Base-by-base conservation (phyloP, 768 basidiomycete species). In the Rubroboletus pulcherrimus region DNA sequence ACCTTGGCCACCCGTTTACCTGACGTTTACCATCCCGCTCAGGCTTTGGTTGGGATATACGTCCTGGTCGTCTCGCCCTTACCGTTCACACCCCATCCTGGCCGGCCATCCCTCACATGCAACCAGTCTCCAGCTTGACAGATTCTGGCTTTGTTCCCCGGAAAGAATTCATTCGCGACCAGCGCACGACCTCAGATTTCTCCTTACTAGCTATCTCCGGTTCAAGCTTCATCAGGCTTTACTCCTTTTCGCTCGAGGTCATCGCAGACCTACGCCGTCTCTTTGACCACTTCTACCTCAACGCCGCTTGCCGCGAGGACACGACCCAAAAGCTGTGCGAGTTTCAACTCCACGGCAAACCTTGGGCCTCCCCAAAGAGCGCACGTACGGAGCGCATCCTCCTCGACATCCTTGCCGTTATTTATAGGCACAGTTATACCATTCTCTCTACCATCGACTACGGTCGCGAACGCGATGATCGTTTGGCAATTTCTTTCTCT, bases 401-500 rank as follows among this genome's bases (percentile, higher is more conserved):
- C 40, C 71, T 91, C 57, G 82, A 87, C 61, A 80, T 91, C 55
- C 70, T 90, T 51, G 72, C 79, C 35, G 74, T 84, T 60, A 72
- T 91, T 40, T 83, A 85, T 65, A 79, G 80, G 53, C 79, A 79
- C 64, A 85, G 85, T 39, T 87, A 83, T 65, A 72, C 73, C 24
- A 85, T 83, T 60, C 74, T 89, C 9, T 87, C 87, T 21, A 80
- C 80, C 41, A 75, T 91, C 58, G 88, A 89, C 71, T 91, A 90
- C 67, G 89, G 88, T 33, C 78, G 86, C 53, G 89, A 91, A 69
- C 76, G 73, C 41, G 89, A 90, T 62, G 89, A 91, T 70, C 81
- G 84, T 40, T 66, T 91, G 9, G 81, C 83, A 49, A 79, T 91
- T 64, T 79, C 85, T 19, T 91, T 91, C 69, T 86, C 87, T 15